These are phyloP conservation scores for Arthrobotrys musiformis DNA, from an alignment of 2,329 filamentous ascomycete species.

Conservation along the genomic window DNA sequence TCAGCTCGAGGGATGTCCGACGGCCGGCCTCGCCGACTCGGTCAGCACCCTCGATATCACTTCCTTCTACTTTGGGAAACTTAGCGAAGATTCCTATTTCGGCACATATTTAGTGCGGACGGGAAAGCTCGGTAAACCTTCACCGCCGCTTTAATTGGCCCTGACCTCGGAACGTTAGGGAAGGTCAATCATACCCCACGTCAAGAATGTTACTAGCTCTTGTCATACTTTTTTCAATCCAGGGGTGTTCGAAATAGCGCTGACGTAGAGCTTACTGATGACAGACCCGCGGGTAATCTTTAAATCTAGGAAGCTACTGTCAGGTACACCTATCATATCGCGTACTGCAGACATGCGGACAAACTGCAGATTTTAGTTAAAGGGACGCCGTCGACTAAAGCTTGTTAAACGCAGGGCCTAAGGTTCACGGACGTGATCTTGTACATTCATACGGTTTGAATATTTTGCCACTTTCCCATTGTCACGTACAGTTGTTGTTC, in stretches of 20 bases:
- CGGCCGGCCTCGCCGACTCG: slow-evolving; percentile 26
- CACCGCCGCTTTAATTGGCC: slow-evolving; percentile 14
- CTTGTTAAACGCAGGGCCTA: slow-evolving; percentile 23
- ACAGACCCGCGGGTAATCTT: background rate
- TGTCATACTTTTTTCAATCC: slow-evolving; percentile 17
- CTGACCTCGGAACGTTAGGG: slow-evolving; percentile 2
- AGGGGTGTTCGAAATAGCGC: slow-evolving; percentile 14
- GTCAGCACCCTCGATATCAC: slow-evolving; percentile 18
- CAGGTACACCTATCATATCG: slow-evolving; percentile 11
- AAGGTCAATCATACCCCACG: slow-evolving; percentile 23
- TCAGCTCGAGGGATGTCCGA: slow-evolving; percentile 24
- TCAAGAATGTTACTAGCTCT: slow-evolving; percentile 25
- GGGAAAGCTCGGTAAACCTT: background rate
- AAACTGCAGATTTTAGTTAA: slow-evolving; percentile 11
- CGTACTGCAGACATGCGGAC: slow-evolving; percentile 19
- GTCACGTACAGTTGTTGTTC: slow-evolving; percentile 22
- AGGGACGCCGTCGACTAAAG: too few relatives aligned
- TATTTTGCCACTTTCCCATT: slow-evolving; percentile 37
- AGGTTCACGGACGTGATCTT: slow-evolving; percentile 13
- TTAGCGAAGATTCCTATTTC: slow-evolving; percentile 8
- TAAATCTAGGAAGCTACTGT: background rate
- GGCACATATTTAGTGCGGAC: background rate
- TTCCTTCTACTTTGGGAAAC: slow-evolving; percentile 27
- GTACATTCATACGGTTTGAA: background rate
- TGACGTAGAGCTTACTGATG: slow-evolving; percentile 29